Evolutionary conservation across 495 filamentous ascomycete genomes (phyloP).

Genomic region (Achaetomiella virescens): DNA sequence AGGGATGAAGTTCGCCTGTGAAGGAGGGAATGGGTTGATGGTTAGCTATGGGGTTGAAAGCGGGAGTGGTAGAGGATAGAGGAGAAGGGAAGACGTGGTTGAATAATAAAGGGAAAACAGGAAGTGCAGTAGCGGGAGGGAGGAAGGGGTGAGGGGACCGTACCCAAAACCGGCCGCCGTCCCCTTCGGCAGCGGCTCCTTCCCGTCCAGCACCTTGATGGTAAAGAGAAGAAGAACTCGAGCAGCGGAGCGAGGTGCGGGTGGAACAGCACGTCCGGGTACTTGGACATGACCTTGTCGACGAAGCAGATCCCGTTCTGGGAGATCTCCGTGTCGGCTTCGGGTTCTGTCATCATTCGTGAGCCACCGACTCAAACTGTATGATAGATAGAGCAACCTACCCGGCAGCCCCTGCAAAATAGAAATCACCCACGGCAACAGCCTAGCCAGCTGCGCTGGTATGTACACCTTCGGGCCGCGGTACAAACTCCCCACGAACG

Average conservation of each 20-base stretch:
- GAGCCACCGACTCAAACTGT: not conserved
- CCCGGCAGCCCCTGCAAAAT: constrained; percentile 59
- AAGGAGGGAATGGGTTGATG: constrained; percentile 16
- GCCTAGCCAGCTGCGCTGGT: constrained; percentile 41
- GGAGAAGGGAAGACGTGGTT: not conserved
- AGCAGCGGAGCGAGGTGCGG: constrained; percentile 46
- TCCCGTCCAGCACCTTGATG: constrained; percentile 62
- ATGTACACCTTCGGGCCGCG: constrained; percentile 37
- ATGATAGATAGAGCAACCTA: constrained; percentile 24
- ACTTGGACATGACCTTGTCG: constrained; percentile 58
- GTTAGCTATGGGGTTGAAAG: not conserved
- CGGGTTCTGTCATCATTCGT: constrained; percentile 40
- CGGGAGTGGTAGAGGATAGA: not conserved
- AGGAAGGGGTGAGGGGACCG: constrained; percentile 10
- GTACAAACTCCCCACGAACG: constrained; percentile 63
- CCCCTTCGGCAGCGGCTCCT: constrained; percentile 73
- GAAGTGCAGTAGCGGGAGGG: constrained; percentile 17
- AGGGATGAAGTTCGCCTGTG: constrained; percentile 43
- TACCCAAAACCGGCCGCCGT: constrained; percentile 79
- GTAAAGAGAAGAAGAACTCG: constrained; percentile 72
- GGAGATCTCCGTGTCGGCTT: constrained; percentile 71
- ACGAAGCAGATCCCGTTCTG: constrained; percentile 71
- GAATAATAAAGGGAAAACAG: not conserved
- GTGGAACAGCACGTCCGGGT: constrained; percentile 51
- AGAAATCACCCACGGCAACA: constrained; percentile 60